phyloP scores from a whole-genome alignment of 2,329 filamentous ascomycete genomes.

The Penicillium expansum region DNA sequence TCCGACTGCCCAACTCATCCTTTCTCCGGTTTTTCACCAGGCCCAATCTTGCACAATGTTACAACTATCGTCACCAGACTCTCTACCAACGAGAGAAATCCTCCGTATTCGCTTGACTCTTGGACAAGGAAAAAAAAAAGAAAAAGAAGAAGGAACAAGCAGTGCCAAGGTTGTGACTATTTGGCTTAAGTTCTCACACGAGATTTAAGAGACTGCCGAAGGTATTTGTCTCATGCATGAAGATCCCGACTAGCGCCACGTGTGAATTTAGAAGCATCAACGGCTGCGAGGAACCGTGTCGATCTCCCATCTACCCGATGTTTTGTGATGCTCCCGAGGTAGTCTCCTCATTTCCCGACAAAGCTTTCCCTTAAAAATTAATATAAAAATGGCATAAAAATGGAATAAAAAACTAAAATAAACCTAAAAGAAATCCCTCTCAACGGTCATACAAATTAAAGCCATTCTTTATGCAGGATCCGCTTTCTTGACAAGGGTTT shows the following conservation, averaged over 20 bases:
- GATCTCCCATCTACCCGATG: conserved; percentile 37
- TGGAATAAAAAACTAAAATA: neutral
- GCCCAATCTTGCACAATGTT: conserved; percentile 11
- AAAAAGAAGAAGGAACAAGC: too few relatives aligned
- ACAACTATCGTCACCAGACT: conserved; percentile 14
- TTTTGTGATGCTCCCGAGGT: conserved; percentile 12
- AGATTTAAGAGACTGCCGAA: conserved; percentile 4
- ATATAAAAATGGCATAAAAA: neutral
- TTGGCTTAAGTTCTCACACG: neutral
- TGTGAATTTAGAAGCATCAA: conserved; percentile 37
- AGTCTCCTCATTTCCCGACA: conserved; percentile 17
- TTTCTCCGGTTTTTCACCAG: conserved; percentile 3
- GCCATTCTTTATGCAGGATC: conserved; percentile 18
- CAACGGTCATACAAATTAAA: conserved; percentile 13
- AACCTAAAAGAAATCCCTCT: neutral
- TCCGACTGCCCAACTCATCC: conserved; percentile 13
- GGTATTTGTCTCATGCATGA: conserved; percentile 30
- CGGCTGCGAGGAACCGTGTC: conserved; percentile 39
- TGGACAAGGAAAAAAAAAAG: neutral
- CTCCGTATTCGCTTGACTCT: conserved; percentile 10
- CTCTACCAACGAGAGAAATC: neutral
- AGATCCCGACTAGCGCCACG: conserved; percentile 41
- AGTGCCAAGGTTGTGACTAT: neutral
- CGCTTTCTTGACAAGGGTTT: conserved; percentile 15
- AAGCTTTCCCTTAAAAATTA: conserved; percentile 2